A percentile compares a stretch with the other conserved stretches of the same genome.
These are phyloP conservation scores for Marasmius tenuissimus DNA, from an alignment of 1,284 basidiomycete species.

Conservation along the genomic window DNA sequence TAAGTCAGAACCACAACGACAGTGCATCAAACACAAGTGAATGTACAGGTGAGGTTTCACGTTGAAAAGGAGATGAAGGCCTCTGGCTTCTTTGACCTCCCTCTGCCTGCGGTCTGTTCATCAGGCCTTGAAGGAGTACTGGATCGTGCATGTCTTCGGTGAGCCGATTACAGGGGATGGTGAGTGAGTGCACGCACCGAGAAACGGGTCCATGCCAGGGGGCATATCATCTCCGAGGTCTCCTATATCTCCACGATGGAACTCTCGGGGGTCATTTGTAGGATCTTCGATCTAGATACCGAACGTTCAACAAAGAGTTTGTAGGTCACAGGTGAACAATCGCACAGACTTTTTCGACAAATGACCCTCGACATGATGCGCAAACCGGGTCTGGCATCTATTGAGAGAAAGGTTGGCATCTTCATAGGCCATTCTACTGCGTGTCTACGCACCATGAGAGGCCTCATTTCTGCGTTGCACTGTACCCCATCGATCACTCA, in stretches of 20 bases:
- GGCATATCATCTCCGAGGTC: slow-evolving; percentile 33
- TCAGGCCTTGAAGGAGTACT: slow-evolving; percentile 14
- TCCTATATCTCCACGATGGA: slow-evolving; percentile 35
- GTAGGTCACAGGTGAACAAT: slow-evolving; percentile 7
- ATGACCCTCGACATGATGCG: slow-evolving; percentile 67
- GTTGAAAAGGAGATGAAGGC: slow-evolving; percentile 2
- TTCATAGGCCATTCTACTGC: slow-evolving; percentile 3
- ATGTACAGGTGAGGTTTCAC: slow-evolving; percentile 4
- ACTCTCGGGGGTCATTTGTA: slow-evolving; percentile 69
- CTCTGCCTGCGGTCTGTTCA: slow-evolving; percentile 2
- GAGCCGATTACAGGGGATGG: slow-evolving; percentile 8
- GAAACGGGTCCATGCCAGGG: slow-evolving; percentile 43
- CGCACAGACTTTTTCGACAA: slow-evolving; percentile 68
- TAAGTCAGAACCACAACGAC: neutral
- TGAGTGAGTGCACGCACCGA: slow-evolving; percentile 38
- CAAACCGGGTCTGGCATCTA: slow-evolving; percentile 77
- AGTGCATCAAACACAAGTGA: neutral
- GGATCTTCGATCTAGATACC: slow-evolving; percentile 66
- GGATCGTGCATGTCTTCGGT: neutral
- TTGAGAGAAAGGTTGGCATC: neutral
- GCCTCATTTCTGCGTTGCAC: slow-evolving; percentile 80
- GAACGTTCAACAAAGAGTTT: slow-evolving; percentile 3
- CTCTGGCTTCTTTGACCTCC: neutral
- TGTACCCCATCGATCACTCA: slow-evolving; percentile 28
- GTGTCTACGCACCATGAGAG: slow-evolving; percentile 62